Conservation (phyloP, 257 asterid genomes). For the Jacaranda mimosifolia region DNA sequence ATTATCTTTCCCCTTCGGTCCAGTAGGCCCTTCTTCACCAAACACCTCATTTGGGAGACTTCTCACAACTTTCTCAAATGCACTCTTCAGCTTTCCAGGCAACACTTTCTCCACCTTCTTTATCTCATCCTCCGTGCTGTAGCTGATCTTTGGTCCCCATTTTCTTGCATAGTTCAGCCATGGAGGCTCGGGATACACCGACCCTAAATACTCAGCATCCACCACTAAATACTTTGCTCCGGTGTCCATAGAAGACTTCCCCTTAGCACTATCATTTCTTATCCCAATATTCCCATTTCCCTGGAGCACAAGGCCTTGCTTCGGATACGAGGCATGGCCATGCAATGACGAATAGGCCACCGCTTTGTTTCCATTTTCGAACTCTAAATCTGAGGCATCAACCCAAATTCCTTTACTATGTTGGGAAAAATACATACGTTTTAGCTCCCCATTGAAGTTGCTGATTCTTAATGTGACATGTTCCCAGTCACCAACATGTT, state of each 20-base stretch:
- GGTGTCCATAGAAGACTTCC: conserved; percentile 53
- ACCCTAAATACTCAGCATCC: conserved; percentile 56
- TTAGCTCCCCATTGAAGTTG: conserved; percentile 75
- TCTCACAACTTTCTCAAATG: conserved; percentile 52
- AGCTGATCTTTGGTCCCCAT: conserved; percentile 86
- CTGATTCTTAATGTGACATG: conserved; percentile 84
- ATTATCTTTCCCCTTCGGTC: conserved; percentile 82
- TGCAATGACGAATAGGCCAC: conserved; percentile 71
- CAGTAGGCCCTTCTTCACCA: conserved; percentile 90
- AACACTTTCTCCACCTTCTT: conserved; percentile 54
- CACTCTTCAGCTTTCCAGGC: conserved; percentile 62
- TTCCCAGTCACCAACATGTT: conserved; percentile 93
- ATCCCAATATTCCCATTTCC: conserved; percentile 69
- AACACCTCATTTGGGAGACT: conserved; percentile 69
- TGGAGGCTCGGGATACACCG: conserved; percentile 52
- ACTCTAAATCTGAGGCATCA: conserved; percentile 58
- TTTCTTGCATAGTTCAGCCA: conserved; percentile 77
- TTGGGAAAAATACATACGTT: conserved; percentile 62
- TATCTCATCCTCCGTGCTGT: conserved; percentile 59
- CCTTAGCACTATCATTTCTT: conserved; percentile 65
- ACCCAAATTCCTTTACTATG: conserved; percentile 76
- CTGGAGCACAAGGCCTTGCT: conserved; percentile 62
- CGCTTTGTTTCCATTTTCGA: conserved; percentile 57
- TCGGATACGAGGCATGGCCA: conserved; percentile 76
- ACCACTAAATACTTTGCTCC: conserved; percentile 52